phyloP scores from a whole-genome alignment of 177 flowering plant genomes.

The Vitis hybrid region DNA sequence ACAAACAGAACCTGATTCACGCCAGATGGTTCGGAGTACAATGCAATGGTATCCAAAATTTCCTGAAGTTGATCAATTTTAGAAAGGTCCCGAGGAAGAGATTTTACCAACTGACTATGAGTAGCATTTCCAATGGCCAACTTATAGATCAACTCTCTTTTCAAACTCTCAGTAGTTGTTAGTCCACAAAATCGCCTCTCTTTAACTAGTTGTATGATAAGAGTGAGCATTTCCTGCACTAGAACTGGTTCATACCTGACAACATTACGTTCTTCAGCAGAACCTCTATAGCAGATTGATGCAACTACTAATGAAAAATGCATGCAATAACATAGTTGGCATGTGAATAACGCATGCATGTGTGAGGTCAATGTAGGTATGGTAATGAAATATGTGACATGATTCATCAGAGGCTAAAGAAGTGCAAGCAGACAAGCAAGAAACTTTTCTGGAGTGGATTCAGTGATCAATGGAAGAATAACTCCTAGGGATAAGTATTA shows the following conservation, averaged over 20 bases:
- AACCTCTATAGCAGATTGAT: not conserved
- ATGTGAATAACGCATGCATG: no score
- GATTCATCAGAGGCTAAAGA: no score
- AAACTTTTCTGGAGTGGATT: no score
- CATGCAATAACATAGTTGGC: no score
- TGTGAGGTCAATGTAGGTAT: no score
- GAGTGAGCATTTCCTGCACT: conserved; percentile 88
- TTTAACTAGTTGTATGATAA: conserved; percentile 80
- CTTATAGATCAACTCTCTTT: conserved; percentile 75
- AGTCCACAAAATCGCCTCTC: conserved; percentile 89
- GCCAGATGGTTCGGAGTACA: conserved; percentile 85
- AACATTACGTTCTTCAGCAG: conserved; percentile 2
- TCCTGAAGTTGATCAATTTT: conserved; percentile 64
- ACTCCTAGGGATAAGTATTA: no score
- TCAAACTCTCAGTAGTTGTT: conserved; percentile 64
- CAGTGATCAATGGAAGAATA: no score
- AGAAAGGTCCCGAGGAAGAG: conserved; percentile 83
- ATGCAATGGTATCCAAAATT: conserved; percentile 66
- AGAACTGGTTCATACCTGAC: conserved; percentile 84
- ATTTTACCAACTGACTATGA: conserved; percentile 82
- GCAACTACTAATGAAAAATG: not conserved
- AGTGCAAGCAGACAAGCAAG: no score
- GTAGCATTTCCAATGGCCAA: conserved; percentile 87
- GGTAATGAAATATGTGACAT: no score
- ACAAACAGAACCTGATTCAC: conserved; percentile 73